Evolutionary conservation across 2,329 filamentous ascomycete genomes (phyloP), one percentile per base, ranked within the genome.

Genomic region (Xenoacremonium recifei): DNA sequence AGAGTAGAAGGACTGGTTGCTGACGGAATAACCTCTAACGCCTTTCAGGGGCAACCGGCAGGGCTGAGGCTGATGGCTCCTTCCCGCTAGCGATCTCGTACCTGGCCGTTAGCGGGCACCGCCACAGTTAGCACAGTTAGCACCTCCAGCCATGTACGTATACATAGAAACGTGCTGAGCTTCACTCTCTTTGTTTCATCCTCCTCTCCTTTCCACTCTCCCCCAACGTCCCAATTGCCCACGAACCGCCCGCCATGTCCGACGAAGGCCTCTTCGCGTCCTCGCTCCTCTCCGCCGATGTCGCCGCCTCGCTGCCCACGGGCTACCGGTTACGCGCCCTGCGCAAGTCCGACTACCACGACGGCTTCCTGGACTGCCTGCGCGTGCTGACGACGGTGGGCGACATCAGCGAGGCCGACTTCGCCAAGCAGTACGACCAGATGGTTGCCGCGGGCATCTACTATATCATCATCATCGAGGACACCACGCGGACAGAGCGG

Each of bases 351-450:
- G 93, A 99, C 70, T 96, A 85, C 69, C 71, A 79, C 42, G 77
- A 76, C 23, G 90, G 90, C 49, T 96, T 96, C 67, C 83, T 99
- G 55, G 89, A 96, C 61, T 92, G 93, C 47, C 75, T 99, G 50
- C 82, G 89, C 34, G 90, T 96, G 27, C 75, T 99, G 58, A 97
- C 93, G 3, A 93, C 88, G 6, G 92, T 97, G 18, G 93, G 93
- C 50, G 89, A 96, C 47, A 85, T 96, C 54, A 78, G 75, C 35
- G 78, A 87, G 63, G 78, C 81, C 45, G 76, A 81, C 47, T 97
- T 92, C 74, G 77, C 82, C 55, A 75, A 85, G 62, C 84, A 89
- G 45, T 97, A 88, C 68, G 81, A 90, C 51, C 91, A 85, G 79
- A 91, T 96, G 73, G 72, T 76, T 33, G 72, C 75, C 37, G 82